A percentile compares a stretch with the other conserved stretches of the same genome.
These are phyloP conservation scores for Lichtheimia ornata DNA, from an alignment of 371 early-diverging fungal genomes.

Conservation along the genomic window DNA sequence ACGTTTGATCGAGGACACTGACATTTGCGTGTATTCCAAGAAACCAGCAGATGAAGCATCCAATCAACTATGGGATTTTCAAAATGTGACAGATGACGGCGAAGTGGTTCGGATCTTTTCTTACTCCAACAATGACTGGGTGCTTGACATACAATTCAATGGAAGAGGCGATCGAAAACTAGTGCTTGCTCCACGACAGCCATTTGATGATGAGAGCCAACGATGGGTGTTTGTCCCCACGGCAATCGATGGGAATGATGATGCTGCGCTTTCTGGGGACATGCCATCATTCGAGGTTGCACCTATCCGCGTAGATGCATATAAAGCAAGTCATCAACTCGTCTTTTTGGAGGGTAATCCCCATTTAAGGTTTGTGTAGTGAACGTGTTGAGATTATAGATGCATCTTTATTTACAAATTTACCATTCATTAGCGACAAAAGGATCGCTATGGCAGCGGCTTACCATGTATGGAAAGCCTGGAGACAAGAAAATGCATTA, in stretches of 20 bases:
- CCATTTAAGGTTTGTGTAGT: conserved; percentile 23
- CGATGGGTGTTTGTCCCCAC: conserved; percentile 43
- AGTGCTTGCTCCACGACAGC: conserved; percentile 40
- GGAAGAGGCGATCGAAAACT: conserved; percentile 28
- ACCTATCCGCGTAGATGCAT: conserved; percentile 18
- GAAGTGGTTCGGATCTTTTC: conserved; percentile 31
- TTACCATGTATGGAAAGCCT: conserved; percentile 45
- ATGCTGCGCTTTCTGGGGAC: neutral
- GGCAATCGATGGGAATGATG: neutral
- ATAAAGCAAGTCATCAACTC: conserved; percentile 37
- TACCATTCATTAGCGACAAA: conserved; percentile 34
- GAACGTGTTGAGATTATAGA: neutral
- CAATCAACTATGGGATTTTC: conserved; percentile 45
- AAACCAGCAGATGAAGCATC: conserved; percentile 38
- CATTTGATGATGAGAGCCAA: conserved; percentile 45
- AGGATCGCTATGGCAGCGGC: conserved; percentile 53
- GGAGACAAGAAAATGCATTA: conserved; percentile 33
- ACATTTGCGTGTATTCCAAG: conserved; percentile 43
- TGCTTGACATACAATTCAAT: conserved; percentile 35
- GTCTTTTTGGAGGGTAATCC: conserved; percentile 28
- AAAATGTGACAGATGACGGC: conserved; percentile 20
- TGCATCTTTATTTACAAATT: neutral
- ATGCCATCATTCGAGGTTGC: no score
- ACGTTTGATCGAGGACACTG: conserved; percentile 51
- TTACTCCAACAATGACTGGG: conserved; percentile 43